Evolutionary conservation across 2,329 filamentous ascomycete genomes (phyloP).

Genomic region (Berkeleyomyces basicola): DNA sequence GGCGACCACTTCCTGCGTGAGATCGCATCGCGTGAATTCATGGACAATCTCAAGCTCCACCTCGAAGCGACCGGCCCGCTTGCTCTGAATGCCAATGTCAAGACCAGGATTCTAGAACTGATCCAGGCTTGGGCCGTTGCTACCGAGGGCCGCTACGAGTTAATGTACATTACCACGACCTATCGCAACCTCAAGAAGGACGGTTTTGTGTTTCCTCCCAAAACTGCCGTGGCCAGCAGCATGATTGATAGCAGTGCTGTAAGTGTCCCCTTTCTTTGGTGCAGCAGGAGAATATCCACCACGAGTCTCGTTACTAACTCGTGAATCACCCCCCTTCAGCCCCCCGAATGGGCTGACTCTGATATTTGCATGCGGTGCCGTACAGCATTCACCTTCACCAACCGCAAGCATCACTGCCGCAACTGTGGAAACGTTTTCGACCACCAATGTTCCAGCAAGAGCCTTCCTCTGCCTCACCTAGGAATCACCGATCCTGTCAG

Average conservation of each 20-base stretch:
- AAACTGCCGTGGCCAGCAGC: conserved; percentile 72
- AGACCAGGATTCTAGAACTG: conserved; percentile 76
- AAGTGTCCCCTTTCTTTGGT: conserved; percentile 24
- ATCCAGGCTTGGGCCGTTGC: conserved; percentile 88
- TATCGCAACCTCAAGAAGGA: conserved; percentile 71
- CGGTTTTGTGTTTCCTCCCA: conserved; percentile 67
- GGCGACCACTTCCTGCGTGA: conserved; percentile 88
- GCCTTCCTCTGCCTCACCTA: conserved; percentile 72
- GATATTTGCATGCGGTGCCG: conserved; percentile 98
- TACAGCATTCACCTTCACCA: conserved; percentile 91
- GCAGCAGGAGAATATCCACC: neutral
- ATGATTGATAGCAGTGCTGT: conserved; percentile 97
- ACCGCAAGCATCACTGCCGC: conserved; percentile 93
- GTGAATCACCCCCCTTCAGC: conserved; percentile 30
- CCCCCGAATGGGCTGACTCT: conserved; percentile 93
- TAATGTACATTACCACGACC: conserved; percentile 75
- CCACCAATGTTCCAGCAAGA: conserved; percentile 83
- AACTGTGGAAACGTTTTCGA: conserved; percentile 98
- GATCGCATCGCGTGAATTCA: conserved; percentile 92
- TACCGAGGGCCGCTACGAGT: conserved; percentile 66
- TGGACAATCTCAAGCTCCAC: conserved; percentile 89
- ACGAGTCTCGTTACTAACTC: neutral
- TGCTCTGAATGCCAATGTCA: conserved; percentile 71
- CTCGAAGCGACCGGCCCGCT: conserved; percentile 61
- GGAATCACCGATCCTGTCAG: conserved; percentile 83